Base-by-base conservation (phyloP, 768 basidiomycete genomes). In the Lactarius pseudohatsudake region DNA sequence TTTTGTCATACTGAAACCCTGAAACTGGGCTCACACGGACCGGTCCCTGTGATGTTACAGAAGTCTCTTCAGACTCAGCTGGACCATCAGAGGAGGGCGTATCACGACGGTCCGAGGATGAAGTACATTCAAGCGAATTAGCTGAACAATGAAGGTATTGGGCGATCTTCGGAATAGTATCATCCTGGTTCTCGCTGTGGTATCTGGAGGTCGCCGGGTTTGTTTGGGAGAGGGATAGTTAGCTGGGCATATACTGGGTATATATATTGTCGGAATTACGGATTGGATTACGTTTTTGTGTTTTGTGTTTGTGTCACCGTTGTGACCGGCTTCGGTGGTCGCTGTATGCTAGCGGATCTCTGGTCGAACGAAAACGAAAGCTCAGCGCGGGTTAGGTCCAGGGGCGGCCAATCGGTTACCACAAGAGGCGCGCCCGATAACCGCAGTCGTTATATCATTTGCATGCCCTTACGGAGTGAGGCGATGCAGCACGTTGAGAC, bases 181-280 rank as follows among this genome's bases (percentile, higher is more conserved):
- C 68, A 40, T 61, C 47, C 36, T 65, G 61, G 58, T 0, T 64
- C 41, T 69, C 63, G 50, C 57, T 57, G 36, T 70, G 59, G 68
- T 69, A 71, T 64, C 68, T 66, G 62, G 69, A 71, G 70, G 68
- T 70, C 62, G 70, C 70, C 68, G 65, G 59, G 65, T 70, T 69
- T 57, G 20, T 66, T 40, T 56, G 68, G 59, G 63, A 50, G 45
- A 69, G 50, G 22, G 4, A 22, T 56, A 20, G 28, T 63, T 28
- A 57, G 8, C 38, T 55, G 22, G 30, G 26, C 6, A 18, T 67
- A 32, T 57, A 59, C 41, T 62, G 41, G 53, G 57, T 64, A 57
- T 41, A 57, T 41, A 57, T 40, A 41, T 69, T 53, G 57, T 70
- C 30, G 50, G 62, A 4, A 65, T 32, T 53, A 50, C 47, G 50